Evolutionary conservation across 1,284 basidiomycete species (phyloP).

Genomic region (Cryptococcus amylolentus): DNA sequence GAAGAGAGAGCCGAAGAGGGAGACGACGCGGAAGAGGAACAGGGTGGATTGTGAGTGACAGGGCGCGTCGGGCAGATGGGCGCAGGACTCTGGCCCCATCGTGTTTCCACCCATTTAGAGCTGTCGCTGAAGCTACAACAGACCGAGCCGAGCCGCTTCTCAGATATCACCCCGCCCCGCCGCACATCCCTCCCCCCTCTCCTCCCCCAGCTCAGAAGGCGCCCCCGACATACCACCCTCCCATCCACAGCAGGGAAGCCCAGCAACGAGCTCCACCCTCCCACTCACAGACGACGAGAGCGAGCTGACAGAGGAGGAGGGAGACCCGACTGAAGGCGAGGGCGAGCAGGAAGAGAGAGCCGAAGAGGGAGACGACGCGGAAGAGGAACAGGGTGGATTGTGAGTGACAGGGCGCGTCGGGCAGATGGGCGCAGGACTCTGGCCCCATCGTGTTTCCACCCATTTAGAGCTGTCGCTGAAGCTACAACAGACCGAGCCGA

Average conservation of each 20-base stretch:
- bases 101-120: too few species aligned
- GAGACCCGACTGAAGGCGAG: not conserved
- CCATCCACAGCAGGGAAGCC: slow-evolving; percentile 2
- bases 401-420: not conserved
- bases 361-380: not conserved
- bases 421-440: not conserved
- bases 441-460: too few species aligned
- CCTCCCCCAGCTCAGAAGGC: slow-evolving; percentile 9
- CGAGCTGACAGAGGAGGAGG: slow-evolving; percentile 7
- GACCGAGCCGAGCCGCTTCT: not conserved
- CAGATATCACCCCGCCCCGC: slow-evolving; percentile 12
- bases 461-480: too few species aligned
- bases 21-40: slow-evolving; percentile 1
- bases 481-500: too few species aligned
- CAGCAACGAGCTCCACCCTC: slow-evolving; percentile 16
- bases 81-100: not conserved
- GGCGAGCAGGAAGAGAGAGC: not conserved
- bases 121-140: too few species aligned
- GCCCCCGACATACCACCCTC: not conserved
- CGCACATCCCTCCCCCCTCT: slow-evolving; percentile 16
- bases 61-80: not conserved
- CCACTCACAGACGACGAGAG: slow-evolving; percentile 18
- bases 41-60: not conserved
- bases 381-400: not conserved
- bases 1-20: not conserved